These are phyloP conservation scores for Ampelocalamus luodianensis DNA, from an alignment of 176 grass and related monocot species.

Conservation along the genomic window DNA sequence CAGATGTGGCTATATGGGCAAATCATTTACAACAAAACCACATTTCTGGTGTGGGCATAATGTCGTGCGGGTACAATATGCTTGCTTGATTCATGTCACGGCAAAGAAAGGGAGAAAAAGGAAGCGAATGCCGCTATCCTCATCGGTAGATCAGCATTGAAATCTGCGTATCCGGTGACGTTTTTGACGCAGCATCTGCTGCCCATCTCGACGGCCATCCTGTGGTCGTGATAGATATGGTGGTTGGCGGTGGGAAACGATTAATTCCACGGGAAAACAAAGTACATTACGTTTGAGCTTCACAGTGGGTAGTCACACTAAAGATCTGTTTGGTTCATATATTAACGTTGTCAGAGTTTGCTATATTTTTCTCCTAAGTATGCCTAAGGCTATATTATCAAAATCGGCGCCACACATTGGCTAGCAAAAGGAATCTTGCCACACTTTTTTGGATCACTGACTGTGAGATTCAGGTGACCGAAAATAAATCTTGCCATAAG, in stretches of 20 bases:
- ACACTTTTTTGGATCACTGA: too few relatives aligned
- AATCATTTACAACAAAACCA: not conserved
- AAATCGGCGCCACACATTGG: too few relatives aligned
- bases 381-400: too few relatives aligned
- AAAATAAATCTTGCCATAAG: too few relatives aligned
- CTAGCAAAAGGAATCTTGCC: too few relatives aligned
- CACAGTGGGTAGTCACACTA: not conserved
- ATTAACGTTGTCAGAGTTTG: too few relatives aligned
- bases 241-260: constrained; percentile 35
- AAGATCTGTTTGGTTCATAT: too few relatives aligned
- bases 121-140: not conserved
- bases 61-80: not conserved
- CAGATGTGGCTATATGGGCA: constrained; percentile 10
- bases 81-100: not conserved
- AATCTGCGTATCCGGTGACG: constrained; percentile 1
- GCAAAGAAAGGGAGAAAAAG: not conserved
- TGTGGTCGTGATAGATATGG: constrained; percentile 38
- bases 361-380: too few relatives aligned
- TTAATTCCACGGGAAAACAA: constrained; percentile 32
- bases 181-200: not conserved
- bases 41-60: constrained; percentile 4
- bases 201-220: constrained; percentile 40
- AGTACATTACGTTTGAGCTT: not conserved
- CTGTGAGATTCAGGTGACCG: too few relatives aligned
- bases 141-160: not conserved